Percentiles rank a stretch among this genome's conserved stretches.
These are phyloP conservation scores for Rhododendron henanense DNA, from an alignment of 148 eudicot genomes.

Conservation along the genomic window DNA sequence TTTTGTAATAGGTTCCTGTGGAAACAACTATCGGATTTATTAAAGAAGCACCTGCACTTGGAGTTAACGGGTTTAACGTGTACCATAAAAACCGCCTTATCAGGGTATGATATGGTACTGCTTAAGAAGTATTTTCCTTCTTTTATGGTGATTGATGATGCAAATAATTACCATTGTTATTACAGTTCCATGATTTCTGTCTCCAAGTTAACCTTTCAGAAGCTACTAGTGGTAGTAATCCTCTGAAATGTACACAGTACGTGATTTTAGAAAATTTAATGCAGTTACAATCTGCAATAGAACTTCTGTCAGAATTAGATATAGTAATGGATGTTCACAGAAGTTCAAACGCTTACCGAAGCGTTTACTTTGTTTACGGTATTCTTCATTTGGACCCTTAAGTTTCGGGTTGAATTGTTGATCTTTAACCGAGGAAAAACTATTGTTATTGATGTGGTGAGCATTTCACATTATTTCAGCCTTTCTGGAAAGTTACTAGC, in stretches of 20 bases:
- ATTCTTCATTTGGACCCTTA: neutral
- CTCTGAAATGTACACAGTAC: neutral
- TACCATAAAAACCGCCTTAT: conserved; percentile 98
- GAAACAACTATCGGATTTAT: conserved; percentile 77
- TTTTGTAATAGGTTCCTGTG: conserved; percentile 48
- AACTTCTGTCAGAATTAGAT: neutral
- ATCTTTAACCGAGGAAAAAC: neutral
- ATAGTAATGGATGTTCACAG: conserved; percentile 4
- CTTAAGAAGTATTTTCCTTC: neutral
- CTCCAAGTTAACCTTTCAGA: conserved; percentile 2
- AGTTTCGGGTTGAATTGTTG: neutral
- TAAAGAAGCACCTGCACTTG: conserved; percentile 78
- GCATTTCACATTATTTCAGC: conserved; percentile 45
- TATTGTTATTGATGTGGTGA: conserved; percentile 2
- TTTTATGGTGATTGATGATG: neutral
- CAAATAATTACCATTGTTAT: neutral
- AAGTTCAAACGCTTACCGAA: neutral
- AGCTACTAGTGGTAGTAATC: neutral
- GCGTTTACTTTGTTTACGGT: neutral
- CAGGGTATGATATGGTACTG: conserved; percentile 54
- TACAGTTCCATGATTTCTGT: neutral
- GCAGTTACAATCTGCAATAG: neutral
- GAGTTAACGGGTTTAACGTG: conserved; percentile 73
- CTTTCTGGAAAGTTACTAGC: conserved; percentile 89
- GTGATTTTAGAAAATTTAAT: neutral